phyloP scores from a whole-genome alignment of 164 flowering plant genomes.

The Chloranthus sessilifolius region DNA sequence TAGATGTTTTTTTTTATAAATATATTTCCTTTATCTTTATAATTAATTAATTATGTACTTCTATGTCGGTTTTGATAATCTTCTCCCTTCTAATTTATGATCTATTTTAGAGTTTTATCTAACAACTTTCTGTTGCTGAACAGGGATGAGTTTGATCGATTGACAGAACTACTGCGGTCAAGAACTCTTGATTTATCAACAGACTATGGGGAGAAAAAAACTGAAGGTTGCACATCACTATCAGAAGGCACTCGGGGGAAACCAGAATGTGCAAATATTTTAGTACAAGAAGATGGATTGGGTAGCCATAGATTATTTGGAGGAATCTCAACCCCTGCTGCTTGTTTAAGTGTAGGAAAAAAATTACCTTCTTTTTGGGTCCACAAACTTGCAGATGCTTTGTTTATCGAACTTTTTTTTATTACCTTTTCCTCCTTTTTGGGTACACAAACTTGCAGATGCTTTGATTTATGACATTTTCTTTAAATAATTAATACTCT shows the following conservation, averaged over 20 bases:
- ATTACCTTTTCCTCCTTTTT: conserved; percentile 1
- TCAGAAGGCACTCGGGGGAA: conserved; percentile 7
- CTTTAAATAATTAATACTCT: neutral
- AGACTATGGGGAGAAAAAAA: conserved; percentile 23
- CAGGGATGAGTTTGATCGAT: conserved; percentile 79
- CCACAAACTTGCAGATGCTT: neutral
- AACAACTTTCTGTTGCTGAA: conserved; percentile 1
- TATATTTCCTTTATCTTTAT: no score
- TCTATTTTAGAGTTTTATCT: neutral
- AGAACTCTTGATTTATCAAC: conserved; percentile 35
- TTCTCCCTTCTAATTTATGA: neutral
- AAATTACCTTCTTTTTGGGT: neutral
- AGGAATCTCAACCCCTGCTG: conserved; percentile 24
- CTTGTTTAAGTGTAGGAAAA: conserved; percentile 38
- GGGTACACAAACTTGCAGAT: neutral
- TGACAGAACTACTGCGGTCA: conserved; percentile 60
- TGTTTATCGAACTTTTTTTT: neutral
- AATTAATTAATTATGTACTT: neutral
- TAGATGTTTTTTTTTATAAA: no score
- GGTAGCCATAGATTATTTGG: conserved; percentile 14
- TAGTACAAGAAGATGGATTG: conserved; percentile 28
- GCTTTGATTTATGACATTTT: neutral
- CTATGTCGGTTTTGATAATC: neutral
- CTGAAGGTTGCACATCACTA: conserved; percentile 22
- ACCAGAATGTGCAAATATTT: conserved; percentile 8